Percentiles rank a stretch among this genome's conserved stretches.
These are phyloP conservation scores for Phanerochaete sordida DNA, from an alignment of 768 basidiomycete genomes.

Conservation along the genomic window DNA sequence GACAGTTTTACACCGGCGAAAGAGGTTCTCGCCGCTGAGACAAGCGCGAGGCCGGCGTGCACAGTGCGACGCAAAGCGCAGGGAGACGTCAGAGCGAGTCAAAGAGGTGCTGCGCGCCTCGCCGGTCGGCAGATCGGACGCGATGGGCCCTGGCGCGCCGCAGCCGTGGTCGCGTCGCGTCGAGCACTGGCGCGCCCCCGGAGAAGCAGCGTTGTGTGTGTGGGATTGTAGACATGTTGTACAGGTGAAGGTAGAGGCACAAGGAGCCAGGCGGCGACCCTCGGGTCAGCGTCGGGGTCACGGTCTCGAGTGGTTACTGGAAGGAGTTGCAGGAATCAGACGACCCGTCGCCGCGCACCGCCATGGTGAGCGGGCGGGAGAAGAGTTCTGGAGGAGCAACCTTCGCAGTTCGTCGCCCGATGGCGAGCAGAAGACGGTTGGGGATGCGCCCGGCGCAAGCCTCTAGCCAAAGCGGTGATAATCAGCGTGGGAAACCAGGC, in stretches of 20 bases:
- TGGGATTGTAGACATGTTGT: too few species aligned
- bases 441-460: background rate
- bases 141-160: background rate
- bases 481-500: conserved; percentile 35
- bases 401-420: background rate
- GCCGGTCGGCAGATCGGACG: background rate
- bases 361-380: background rate
- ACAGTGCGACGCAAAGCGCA: too few species aligned
- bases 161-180: background rate
- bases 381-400: background rate
- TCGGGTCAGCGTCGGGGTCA: too few species aligned
- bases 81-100: too few species aligned
- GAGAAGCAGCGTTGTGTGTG: too few species aligned
- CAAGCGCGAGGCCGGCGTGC: too few species aligned
- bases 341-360: background rate
- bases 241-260: too few species aligned
- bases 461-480: conserved; percentile 25
- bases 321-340: background rate
- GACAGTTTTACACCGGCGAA: too few species aligned
- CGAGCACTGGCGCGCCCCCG: background rate
- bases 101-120: background rate
- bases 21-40: too few species aligned
- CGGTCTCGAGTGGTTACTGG: too few species aligned
- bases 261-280: too few species aligned
- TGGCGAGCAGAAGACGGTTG: background rate